phyloP scores from a whole-genome alignment of 2,329 filamentous ascomycete species.

The Arthrobotrys sphaeroides region DNA sequence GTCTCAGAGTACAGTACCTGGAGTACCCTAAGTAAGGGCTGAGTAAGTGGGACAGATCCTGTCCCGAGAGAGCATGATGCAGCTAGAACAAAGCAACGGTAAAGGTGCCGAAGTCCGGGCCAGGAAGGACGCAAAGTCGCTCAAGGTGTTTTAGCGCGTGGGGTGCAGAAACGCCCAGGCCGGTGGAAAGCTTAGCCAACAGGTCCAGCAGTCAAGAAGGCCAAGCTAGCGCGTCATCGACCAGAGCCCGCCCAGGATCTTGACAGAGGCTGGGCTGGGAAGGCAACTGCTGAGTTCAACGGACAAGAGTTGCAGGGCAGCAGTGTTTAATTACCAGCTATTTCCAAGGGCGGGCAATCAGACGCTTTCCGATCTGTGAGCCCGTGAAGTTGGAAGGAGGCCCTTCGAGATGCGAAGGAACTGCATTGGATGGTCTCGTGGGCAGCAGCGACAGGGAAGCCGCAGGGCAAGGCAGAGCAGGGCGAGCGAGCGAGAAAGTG shows the following conservation, averaged over 20 bases:
- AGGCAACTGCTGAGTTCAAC: not conserved
- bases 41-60: too few species aligned
- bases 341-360: too few species aligned
- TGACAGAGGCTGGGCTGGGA: not conserved
- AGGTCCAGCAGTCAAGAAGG: not conserved
- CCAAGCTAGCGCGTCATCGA: slow-evolving; percentile 29
- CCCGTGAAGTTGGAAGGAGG: too few species aligned
- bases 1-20: too few species aligned
- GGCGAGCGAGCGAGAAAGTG: not conserved
- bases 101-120: slow-evolving; percentile 22
- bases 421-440: slow-evolving; percentile 12
- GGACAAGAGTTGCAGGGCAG: not conserved
- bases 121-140: slow-evolving; percentile 24
- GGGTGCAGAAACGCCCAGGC: slow-evolving; percentile 50
- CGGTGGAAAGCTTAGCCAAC: slow-evolving; percentile 47
- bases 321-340: too few species aligned
- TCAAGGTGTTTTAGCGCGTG: slow-evolving; percentile 39
- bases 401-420: too few species aligned
- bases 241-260: not conserved
- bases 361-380: too few species aligned
- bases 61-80: too few species aligned
- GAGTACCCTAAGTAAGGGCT: too few species aligned
- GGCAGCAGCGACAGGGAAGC: not conserved
- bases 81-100: not conserved
- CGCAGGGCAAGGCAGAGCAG: not conserved